phyloP scores from a whole-genome alignment of 2,329 filamentous ascomycete species.

The Claviceps fusiformis region DNA sequence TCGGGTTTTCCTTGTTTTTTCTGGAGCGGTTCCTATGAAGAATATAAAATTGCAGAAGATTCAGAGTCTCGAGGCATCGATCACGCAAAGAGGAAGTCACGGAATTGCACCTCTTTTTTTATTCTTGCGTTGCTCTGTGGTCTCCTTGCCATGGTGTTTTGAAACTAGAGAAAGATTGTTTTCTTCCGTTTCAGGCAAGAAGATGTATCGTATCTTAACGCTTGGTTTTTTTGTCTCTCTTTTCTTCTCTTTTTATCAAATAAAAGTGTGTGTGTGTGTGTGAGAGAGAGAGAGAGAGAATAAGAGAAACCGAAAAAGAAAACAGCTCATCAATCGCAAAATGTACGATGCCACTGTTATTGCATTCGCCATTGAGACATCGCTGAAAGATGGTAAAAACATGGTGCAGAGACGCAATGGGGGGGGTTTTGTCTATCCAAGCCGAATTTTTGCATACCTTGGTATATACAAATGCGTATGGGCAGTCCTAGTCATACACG shows the following conservation, averaged over 20 bases:
- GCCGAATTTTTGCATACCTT: not conserved
- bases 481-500: not conserved
- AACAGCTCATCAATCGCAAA: not conserved
- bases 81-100: not conserved
- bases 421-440: not conserved
- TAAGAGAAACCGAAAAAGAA: not conserved
- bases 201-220: constrained; percentile 56
- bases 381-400: not conserved
- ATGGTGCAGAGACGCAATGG: not conserved
- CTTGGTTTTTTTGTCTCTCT: constrained; percentile 10
- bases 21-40: not conserved
- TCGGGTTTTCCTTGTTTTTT: not conserved
- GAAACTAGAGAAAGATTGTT: constrained; percentile 5
- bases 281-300: not conserved
- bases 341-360: not conserved
- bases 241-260: not conserved
- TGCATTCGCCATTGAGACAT: not conserved
- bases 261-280: not conserved
- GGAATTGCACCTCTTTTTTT: constrained; percentile 11
- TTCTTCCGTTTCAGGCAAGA: constrained; percentile 24
- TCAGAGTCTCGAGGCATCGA: not conserved
- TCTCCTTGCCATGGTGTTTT: constrained; percentile 36
- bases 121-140: constrained; percentile 48
- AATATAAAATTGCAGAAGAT: not conserved
- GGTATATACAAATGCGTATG: not conserved